Percentiles rank a stretch among this genome's conserved stretches.
phyloP scores from a whole-genome alignment of 2,329 filamentous ascomycete genomes.

The Xylariales sp. region DNA sequence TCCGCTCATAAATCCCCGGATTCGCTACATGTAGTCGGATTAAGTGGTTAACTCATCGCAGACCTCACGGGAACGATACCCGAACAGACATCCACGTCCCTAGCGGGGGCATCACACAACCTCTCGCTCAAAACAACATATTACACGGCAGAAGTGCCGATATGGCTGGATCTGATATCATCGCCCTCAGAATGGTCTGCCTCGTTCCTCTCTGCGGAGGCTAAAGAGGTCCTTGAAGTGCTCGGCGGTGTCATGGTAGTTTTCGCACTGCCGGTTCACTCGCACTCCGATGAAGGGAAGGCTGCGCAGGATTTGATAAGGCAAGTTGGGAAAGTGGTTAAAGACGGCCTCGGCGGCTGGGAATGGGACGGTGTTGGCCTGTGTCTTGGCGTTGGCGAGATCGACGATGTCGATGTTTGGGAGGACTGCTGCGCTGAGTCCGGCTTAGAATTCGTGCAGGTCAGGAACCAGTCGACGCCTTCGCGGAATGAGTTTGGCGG shows the following conservation, averaged over 20 bases:
- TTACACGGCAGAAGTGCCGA: conserved; percentile 69
- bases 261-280: conserved; percentile 56
- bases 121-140: conserved; percentile 68
- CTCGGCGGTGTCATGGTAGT: conserved; percentile 70
- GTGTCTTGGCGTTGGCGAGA: conserved; percentile 66
- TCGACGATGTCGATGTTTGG: conserved; percentile 65
- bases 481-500: conserved; percentile 69
- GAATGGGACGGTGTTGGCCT: conserved; percentile 73
- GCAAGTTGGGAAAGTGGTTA: conserved; percentile 66
- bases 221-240: conserved; percentile 70
- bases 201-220: conserved; percentile 70
- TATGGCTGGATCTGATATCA: conserved; percentile 74
- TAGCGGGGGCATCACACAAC: conserved; percentile 70
- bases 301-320: conserved; percentile 58
- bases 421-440: conserved; percentile 68
- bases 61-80: conserved; percentile 64
- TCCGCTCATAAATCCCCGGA: not conserved
- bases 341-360: conserved; percentile 68
- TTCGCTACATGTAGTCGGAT: not conserved
- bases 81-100: conserved; percentile 53
- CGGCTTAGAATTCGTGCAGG: conserved; percentile 73
- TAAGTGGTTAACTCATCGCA: conserved; percentile 46
- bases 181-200: conserved; percentile 65
- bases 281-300: conserved; percentile 41
- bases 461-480: conserved; percentile 54